Base-by-base conservation (phyloP, 805 yeast genomes). In the Sugiyamaella qingdaonensis region DNA sequence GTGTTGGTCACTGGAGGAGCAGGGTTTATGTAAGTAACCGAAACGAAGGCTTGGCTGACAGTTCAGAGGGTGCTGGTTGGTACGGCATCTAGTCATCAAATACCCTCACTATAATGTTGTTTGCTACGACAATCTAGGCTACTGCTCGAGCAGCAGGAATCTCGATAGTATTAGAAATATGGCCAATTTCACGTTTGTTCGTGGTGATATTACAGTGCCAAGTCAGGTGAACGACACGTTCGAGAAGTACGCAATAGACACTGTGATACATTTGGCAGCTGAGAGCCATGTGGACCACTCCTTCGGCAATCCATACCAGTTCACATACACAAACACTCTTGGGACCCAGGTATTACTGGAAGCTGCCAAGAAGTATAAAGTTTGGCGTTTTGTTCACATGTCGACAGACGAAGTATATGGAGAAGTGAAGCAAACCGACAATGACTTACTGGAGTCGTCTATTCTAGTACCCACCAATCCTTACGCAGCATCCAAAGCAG, bases 401-500 rank as follows among this genome's bases (percentile, higher is more conserved):
- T 80, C 84, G 9, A 80, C 85, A 0, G 85, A 80, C 60, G 85
- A 80, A 57, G 84, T 80, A 0, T 80, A 80, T 56, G 85, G 85
- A 1, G 82, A 79, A 54, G 60, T 61, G 10, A 68, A 65, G 34
- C 46, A 44, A 1, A 59, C 52, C 4, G 56, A 53, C 7, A 68
- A 65, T 1, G 65, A 65, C 39, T 54, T 62, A 32, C 37, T 51
- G 1, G 84, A 79, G 58, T 33, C 60, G 0, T 64, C 73, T 4
- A 56, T 58, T 0, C 60, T 80, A n/a, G 61, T 65, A 10, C 85
- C 85, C 1, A 75, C 84, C 0, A 79, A 78, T 55, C 84, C 84
- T 2, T 80, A 80, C 54, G 70, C 84, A 3, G 83, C 84, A 0
- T 68, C 82, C 10, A 80, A 80, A 58, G 84, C 83, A 0, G 71